Evolutionary conservation across 805 yeast genomes (phyloP), one percentile per base, ranked within the genome.

Genomic region (Ogataea nonfermentans): DNA sequence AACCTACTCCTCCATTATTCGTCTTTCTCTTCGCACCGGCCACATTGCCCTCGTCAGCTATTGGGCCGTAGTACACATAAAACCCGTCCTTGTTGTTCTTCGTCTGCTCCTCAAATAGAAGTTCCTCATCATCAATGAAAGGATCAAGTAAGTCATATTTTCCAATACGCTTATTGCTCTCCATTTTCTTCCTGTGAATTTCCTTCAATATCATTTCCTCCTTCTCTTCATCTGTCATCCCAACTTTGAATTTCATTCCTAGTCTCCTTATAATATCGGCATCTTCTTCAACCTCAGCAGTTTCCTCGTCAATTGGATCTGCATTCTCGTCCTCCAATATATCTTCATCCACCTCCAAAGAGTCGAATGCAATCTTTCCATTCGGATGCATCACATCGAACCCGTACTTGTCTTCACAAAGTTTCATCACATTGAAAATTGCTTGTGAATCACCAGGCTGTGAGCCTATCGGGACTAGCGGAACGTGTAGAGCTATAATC

Each of bases 1-100:
- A 30, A 30, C 31, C 35, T 3, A 27, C 24, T 2, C 33, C 35
- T 4, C 41, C 32, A 20, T 41, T 28, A 10, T 29, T 17, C 12
- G 29, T 25, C 22, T 42, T 49, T 13, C 44, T 30, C 20, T 45
- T 48, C 11, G 17, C 31, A n/a, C 41, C 37, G 16, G 19, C 37
- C 4, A 28, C 12, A 11, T 71, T 37, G 9, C 42, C 71, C 34
- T 76, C 80, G 32, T 83, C 90, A 20, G 83, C 79, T 44, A 91
- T 66, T 2, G 95, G 95, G 0, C 99, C 99, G 68, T 89, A 86
- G 62, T 81, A 93, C 0, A 93, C 96, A 51, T 91, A 93, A 59
- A 90, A 93, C 2, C 98, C 99, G 56, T 93, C 98, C 49, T 84
- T 84, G 0, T 96, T 89, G 1, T 91, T 80, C 2, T 91, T 90